A percentile compares a stretch with the other conserved stretches of the same genome.
Conservation (phyloP, 148 eudicot genomes). For the Vaccinium corymbosum region DNA sequence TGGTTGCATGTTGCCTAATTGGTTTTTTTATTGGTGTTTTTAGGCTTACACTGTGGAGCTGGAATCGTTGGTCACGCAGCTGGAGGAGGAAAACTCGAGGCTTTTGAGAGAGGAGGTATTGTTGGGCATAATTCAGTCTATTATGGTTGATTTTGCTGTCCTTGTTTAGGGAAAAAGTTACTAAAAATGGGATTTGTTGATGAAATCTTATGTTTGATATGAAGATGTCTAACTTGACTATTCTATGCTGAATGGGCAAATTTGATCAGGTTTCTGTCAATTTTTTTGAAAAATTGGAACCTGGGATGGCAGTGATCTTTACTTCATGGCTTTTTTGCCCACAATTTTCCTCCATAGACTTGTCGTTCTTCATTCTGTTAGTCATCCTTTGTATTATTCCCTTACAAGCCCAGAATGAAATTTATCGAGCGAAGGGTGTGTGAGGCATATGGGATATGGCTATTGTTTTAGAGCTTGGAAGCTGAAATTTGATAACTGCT, state of each 20-base stretch:
- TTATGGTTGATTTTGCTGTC: background rate
- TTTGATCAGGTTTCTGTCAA: background rate
- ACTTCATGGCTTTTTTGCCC: background rate
- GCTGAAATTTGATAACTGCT: background rate
- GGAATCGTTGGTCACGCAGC: slow-evolving; percentile 24
- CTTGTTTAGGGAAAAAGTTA: background rate
- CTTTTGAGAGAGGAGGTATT: slow-evolving; percentile 28
- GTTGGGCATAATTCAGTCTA: background rate
- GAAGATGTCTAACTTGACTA: background rate
- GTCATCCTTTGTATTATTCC: background rate
- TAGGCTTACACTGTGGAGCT: slow-evolving; percentile 33
- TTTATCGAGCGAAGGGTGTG: background rate
- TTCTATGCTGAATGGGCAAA: background rate
- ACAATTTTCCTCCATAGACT: background rate
- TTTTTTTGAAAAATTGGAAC: background rate
- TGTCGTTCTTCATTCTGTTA: background rate
- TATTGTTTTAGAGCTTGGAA: background rate
- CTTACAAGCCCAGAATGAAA: background rate
- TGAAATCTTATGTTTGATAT: background rate
- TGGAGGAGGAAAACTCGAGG: slow-evolving; percentile 30
- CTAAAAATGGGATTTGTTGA: background rate
- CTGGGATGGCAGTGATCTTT: background rate
- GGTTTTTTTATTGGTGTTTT: background rate
- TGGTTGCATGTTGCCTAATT: background rate
- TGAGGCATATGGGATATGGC: background rate